phyloP scores from a whole-genome alignment of 768 basidiomycete genomes.

The Russula emetica region DNA sequence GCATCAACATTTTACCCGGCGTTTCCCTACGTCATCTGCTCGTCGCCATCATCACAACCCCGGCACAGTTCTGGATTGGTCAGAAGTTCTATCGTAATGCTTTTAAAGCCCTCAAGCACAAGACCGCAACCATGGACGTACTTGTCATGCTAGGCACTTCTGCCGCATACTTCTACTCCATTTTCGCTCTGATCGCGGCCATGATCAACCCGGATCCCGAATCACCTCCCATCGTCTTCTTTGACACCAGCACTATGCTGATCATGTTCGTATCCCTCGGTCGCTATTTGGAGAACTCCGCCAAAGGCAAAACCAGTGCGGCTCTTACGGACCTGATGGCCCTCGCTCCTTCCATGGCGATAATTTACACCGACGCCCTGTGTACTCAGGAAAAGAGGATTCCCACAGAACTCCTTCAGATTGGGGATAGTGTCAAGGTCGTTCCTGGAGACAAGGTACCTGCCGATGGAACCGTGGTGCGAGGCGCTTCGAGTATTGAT shows the following conservation, averaged over 20 bases:
- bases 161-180: constrained; percentile 88
- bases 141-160: constrained; percentile 94
- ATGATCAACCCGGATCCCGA: constrained; percentile 57
- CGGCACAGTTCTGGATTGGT: constrained; percentile 91
- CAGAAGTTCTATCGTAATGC: constrained; percentile 83
- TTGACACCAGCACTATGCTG: constrained; percentile 98
- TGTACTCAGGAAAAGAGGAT: constrained; percentile 87
- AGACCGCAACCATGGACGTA: constrained; percentile 95
- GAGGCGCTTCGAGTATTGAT: constrained; percentile 84
- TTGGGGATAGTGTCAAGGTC: constrained; percentile 88
- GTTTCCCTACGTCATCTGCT: constrained; percentile 82
- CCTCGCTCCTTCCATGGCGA: constrained; percentile 91
- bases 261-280: constrained; percentile 96
- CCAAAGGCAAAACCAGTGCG: constrained; percentile 95
- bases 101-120: constrained; percentile 86
- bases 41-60: constrained; percentile 72
- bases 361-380: constrained; percentile 84
- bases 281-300: constrained; percentile 91
- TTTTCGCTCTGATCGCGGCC: constrained; percentile 63
- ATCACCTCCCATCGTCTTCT: constrained; percentile 84
- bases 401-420: constrained; percentile 90
- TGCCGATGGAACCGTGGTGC: constrained; percentile 87
- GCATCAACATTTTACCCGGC: constrained; percentile 52
- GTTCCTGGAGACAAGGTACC: constrained; percentile 96
- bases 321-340: constrained; percentile 96